These are phyloP conservation scores for Pythium aphanidermatum DNA, from an alignment of 352 stramenopile genomes.

Conservation along the genomic window DNA sequence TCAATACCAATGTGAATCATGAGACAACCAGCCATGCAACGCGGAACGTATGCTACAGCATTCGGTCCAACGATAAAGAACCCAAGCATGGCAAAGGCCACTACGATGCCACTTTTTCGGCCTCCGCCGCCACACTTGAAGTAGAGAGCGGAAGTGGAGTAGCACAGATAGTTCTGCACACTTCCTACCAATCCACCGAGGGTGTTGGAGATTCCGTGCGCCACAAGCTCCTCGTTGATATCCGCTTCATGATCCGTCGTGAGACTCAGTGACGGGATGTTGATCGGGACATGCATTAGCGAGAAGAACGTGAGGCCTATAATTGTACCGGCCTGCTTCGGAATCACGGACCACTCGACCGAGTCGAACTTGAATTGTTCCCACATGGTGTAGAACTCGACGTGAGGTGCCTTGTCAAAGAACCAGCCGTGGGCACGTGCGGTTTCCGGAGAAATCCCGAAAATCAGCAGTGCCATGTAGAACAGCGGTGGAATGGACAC, in stretches of 20 bases:
- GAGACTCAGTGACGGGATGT: conserved; percentile 88
- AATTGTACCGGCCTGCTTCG: conserved; percentile 72
- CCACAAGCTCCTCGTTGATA: conserved; percentile 91
- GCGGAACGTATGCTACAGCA: conserved; percentile 82
- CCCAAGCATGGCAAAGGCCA: conserved; percentile 61
- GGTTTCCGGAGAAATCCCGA: conserved; percentile 47
- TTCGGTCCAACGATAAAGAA: conserved; percentile 88
- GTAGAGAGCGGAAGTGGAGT: conserved; percentile 82
- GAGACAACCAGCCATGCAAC: conserved; percentile 90
- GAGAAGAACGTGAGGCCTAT: conserved; percentile 89
- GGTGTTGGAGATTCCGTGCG: conserved; percentile 90
- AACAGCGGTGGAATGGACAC: conserved; percentile 76
- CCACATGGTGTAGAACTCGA: conserved; percentile 71
- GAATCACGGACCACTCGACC: conserved; percentile 65
- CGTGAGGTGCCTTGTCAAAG: conserved; percentile 57
- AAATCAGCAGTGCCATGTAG: conserved; percentile 49
- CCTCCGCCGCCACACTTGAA: conserved; percentile 84
- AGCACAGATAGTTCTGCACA: conserved; percentile 91
- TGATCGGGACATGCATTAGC: conserved; percentile 94
- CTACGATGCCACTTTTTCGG: conserved; percentile 52
- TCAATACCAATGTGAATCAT: conserved; percentile 91
- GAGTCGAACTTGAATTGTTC: conserved; percentile 64
- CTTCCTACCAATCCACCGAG: conserved; percentile 81
- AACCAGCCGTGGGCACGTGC: conserved; percentile 69
- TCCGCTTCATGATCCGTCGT: conserved; percentile 84